These are phyloP conservation scores for Fusarium sp. DNA, from an alignment of 2,329 filamentous ascomycete species.

Conservation along the genomic window DNA sequence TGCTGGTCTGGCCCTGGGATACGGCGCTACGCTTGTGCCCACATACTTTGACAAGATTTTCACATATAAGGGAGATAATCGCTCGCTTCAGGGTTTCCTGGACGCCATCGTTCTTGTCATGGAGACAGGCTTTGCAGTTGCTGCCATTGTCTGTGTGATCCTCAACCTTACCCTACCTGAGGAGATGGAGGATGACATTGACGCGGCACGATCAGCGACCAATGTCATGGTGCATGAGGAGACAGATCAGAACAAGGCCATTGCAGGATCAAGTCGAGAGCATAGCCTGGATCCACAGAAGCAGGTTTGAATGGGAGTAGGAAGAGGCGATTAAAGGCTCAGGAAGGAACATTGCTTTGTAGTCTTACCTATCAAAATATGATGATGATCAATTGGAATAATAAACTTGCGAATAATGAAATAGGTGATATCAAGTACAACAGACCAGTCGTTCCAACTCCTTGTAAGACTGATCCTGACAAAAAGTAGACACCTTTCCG, in stretches of 20 bases:
- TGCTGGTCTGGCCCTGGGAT: constrained; percentile 77
- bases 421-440: not conserved
- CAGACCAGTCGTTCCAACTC: not conserved
- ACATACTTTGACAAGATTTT: constrained; percentile 78
- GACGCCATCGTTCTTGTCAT: constrained; percentile 79
- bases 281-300: constrained; percentile 39
- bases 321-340: not conserved
- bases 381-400: not conserved
- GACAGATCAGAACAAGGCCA: constrained; percentile 11
- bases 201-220: constrained; percentile 36
- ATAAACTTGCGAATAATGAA: not conserved
- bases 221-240: constrained; percentile 30
- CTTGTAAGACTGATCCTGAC: not conserved
- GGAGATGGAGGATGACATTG: constrained; percentile 74
- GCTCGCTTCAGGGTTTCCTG: constrained; percentile 75
- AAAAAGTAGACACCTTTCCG: not conserved
- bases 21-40: constrained; percentile 74
- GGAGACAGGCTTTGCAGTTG: constrained; percentile 80
- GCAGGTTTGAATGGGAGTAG: constrained; percentile 10
- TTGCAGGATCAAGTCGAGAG: constrained; percentile 30
- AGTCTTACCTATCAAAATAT: no score
- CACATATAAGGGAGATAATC: constrained; percentile 76
- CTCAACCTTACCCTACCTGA: constrained; percentile 79
- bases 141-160: constrained; percentile 76
- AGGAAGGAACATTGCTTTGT: not conserved